Conservation (phyloP, 768 basidiomycete genomes). For the Mycena haematopus region DNA sequence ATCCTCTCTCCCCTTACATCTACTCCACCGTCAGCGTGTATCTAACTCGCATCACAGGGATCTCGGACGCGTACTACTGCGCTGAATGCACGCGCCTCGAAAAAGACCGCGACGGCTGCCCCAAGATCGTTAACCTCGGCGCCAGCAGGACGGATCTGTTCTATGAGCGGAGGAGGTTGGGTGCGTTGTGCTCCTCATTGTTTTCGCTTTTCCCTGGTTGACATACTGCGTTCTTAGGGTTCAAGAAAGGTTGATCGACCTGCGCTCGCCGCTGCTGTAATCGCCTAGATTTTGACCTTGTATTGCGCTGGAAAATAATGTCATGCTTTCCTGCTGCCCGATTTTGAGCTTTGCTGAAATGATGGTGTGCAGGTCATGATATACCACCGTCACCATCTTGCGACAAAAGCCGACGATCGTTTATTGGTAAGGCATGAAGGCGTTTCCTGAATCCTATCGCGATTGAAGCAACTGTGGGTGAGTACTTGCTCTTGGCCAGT, state of each 20-base stretch:
- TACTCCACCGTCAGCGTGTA: not conserved
- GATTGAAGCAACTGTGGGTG: too few species aligned
- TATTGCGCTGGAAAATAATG: not conserved
- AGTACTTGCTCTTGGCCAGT: too few species aligned
- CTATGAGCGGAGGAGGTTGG: conserved; percentile 87
- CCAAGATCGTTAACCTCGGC: conserved; percentile 97
- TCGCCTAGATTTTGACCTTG: not conserved
- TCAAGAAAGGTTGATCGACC: conserved; percentile 64
- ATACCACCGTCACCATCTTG: not conserved
- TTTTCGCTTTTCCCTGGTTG: conserved; percentile 6
- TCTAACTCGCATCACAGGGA: conserved; percentile 61
- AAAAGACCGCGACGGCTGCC: conserved; percentile 97
- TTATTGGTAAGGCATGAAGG: too few species aligned
- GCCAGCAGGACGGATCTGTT: conserved; percentile 92
- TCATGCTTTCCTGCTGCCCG: not conserved
- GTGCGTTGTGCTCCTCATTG: conserved; percentile 46
- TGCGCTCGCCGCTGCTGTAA: not conserved
- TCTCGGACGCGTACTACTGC: conserved; percentile 99
- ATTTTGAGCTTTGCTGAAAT: not conserved
- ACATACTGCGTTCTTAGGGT: conserved; percentile 55
- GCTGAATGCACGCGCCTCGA: conserved; percentile 97
- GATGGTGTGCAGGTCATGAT: not conserved
- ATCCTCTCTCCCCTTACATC: too few species aligned
- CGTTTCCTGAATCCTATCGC: too few species aligned
- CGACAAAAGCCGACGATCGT: too few species aligned